These are phyloP conservation scores for Aphanomyces cochlioides DNA, from an alignment of 352 stramenopile species.

Conservation along the genomic window DNA sequence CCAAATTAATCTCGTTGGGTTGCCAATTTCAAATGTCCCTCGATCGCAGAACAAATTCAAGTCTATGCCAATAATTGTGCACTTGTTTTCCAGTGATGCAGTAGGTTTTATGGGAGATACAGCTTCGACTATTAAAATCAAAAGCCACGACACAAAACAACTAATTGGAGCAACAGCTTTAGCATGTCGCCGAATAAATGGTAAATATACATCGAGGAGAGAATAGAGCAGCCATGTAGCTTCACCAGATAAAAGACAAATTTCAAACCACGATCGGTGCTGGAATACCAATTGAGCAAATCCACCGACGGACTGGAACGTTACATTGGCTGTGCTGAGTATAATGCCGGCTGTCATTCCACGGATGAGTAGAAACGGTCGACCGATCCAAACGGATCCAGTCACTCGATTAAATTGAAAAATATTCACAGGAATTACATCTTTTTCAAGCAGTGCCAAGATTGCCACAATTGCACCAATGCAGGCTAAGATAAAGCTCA, in stretches of 20 bases:
- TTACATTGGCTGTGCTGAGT: background rate
- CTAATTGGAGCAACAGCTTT: background rate
- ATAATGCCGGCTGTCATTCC: slow-evolving; percentile 18
- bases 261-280: slow-evolving; percentile 2
- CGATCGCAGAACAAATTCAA: background rate
- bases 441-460: background rate
- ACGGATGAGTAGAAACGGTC: slow-evolving; percentile 17
- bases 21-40: slow-evolving; percentile 11
- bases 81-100: background rate
- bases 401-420: slow-evolving; percentile 21
- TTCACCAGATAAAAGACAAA: slow-evolving; percentile 6
- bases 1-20: background rate
- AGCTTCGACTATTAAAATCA: background rate
- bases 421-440: slow-evolving; percentile 18
- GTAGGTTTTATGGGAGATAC: background rate
- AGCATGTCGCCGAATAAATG: no score
- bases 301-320: background rate
- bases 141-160: slow-evolving; percentile 6
- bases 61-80: slow-evolving; percentile 11
- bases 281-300: background rate
- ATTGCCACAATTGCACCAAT: background rate
- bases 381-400: slow-evolving; percentile 21
- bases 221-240: slow-evolving; percentile 9
- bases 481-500: background rate
- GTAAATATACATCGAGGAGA: slow-evolving; percentile 12